Base-by-base conservation (phyloP, 2,329 filamentous ascomycete species). In the Neopestalotiopsis sp. region DNA sequence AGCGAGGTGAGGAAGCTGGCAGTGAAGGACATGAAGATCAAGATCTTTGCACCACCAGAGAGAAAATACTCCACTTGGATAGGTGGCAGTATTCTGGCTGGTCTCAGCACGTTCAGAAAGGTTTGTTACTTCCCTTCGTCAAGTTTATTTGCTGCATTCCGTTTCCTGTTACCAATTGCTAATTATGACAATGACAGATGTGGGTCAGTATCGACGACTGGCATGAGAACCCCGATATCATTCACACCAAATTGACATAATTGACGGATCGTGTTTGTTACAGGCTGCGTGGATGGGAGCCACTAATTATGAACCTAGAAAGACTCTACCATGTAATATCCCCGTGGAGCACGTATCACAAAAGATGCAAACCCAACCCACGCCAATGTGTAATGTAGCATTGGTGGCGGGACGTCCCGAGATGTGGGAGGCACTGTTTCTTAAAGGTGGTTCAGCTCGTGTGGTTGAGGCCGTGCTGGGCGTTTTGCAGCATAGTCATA, bases 151-250 rank as follows among this genome's bases (percentile, higher is more conserved):
- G 24, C 67, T 53, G 10, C 61, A 53, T 71, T 64, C 61, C 70
- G 62, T 34, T 70, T 69, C 10, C 70, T 75, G 71, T 65, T 20
- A 45, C 58, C 30, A 57, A 49, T 75, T 28, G 73, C 10, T 58
- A 49, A 28, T 9, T 20, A 10, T 49, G 32, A 62, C 72, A 70
- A 73, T 28, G 9, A 68, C 79, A 97, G 95, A 99, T 99, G 96
- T 98, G 96, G 94, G 96, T 99, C 78, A 97, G 94, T 83, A 95
- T 97, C 79, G 96, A 98, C 79, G 96, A 99, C 86, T 99, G 96
- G 96, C 96, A 99, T 81, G 96, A 99, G 87, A 97, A 99, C 79
- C 96, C 96, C 20, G 95, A 99, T 79, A 96, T 99, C 76, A 98
- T 99, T 79, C 95, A 98, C 83, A 96, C 94, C 78, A 98, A 97